A percentile compares a stretch with the other conserved stretches of the same genome.
Conservation (phyloP, 2,329 filamentous ascomycete species). For the Seiridium unicorne region DNA sequence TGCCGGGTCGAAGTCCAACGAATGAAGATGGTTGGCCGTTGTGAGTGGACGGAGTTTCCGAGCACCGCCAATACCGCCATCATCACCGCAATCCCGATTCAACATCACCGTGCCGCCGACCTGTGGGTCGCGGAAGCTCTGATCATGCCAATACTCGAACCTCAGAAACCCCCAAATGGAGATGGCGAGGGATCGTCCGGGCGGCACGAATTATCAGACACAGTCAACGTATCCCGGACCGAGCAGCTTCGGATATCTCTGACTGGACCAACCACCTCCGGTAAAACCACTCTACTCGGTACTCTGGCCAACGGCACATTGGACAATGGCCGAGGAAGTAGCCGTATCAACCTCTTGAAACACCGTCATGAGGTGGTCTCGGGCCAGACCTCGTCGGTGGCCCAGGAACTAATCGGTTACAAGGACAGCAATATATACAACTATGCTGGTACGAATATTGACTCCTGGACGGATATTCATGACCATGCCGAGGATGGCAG, state of each 20-base stretch:
- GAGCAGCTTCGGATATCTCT: constrained; percentile 84
- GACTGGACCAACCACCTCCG: constrained; percentile 84
- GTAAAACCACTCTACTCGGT: constrained; percentile 88
- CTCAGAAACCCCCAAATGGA: constrained; percentile 21
- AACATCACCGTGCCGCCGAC: constrained; percentile 41
- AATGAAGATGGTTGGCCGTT: constrained; percentile 80
- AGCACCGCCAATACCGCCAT: constrained; percentile 13
- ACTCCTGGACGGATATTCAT: constrained; percentile 94
- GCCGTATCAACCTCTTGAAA: constrained; percentile 81
- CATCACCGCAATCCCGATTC: constrained; percentile 21
- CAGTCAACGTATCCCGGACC: constrained; percentile 45
- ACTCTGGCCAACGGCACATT: constrained; percentile 83
- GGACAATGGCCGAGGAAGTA: constrained; percentile 91
- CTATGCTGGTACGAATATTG: constrained; percentile 81
- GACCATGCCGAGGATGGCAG: constrained; percentile 70
- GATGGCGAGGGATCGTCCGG: constrained; percentile 11
- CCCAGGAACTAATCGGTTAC: constrained; percentile 92
- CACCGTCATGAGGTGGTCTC: constrained; percentile 92
- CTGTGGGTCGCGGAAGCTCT: constrained; percentile 90
- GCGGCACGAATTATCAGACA: neutral
- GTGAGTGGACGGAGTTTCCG: constrained; percentile 64
- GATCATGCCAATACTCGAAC: constrained; percentile 69
- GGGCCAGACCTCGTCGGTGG: constrained; percentile 89
- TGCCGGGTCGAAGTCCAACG: constrained; percentile 81
- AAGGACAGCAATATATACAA: constrained; percentile 65